Percentiles rank a stretch among this genome's conserved stretches.
These are phyloP conservation scores for Thymus mandschuricus DNA, from an alignment of 257 asterid genomes.

Conservation along the genomic window DNA sequence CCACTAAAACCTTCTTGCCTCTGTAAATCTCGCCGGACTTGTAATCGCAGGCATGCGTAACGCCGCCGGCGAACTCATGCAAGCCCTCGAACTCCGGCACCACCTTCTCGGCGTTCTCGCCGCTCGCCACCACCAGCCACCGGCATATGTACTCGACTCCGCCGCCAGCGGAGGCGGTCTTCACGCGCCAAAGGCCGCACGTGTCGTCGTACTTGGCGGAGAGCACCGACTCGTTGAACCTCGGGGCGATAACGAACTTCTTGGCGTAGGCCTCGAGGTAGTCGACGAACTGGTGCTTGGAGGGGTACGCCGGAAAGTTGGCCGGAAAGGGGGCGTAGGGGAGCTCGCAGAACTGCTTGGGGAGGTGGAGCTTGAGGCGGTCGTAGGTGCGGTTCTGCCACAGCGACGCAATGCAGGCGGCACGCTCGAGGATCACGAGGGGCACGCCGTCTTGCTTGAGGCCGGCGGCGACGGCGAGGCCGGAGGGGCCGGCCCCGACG, in stretches of 20 bases:
- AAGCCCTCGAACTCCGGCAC: conserved; percentile 69
- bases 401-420: conserved; percentile 89
- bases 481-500: conserved; percentile 90
- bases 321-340: conserved; percentile 62
- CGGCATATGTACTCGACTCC: conserved; percentile 61
- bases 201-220: conserved; percentile 66
- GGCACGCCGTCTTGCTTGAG: conserved; percentile 78
- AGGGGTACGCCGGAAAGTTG: conserved; percentile 64
- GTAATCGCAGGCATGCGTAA: conserved; percentile 76
- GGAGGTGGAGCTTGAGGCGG: conserved; percentile 88
- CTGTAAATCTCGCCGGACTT: conserved; percentile 59
- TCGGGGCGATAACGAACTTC: conserved; percentile 54
- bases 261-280: conserved; percentile 66
- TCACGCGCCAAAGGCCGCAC: conserved; percentile 72
- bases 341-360: conserved; percentile 74
- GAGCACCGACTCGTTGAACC: conserved; percentile 69
- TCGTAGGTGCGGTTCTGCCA: conserved; percentile 88
- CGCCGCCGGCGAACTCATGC: conserved; percentile 55
- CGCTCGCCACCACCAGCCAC: conserved; percentile 85
- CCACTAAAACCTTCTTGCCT: conserved; percentile 66
- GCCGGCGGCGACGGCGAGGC: conserved; percentile 84
- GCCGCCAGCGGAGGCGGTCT: conserved; percentile 33
- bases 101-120: conserved; percentile 74
- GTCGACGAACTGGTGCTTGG: conserved; percentile 63
- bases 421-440: conserved; percentile 66